Evolutionary conservation across 495 filamentous ascomycete genomes (phyloP), one percentile per base, ranked within the genome.

Genomic region (Hypoxylon fuscum): DNA sequence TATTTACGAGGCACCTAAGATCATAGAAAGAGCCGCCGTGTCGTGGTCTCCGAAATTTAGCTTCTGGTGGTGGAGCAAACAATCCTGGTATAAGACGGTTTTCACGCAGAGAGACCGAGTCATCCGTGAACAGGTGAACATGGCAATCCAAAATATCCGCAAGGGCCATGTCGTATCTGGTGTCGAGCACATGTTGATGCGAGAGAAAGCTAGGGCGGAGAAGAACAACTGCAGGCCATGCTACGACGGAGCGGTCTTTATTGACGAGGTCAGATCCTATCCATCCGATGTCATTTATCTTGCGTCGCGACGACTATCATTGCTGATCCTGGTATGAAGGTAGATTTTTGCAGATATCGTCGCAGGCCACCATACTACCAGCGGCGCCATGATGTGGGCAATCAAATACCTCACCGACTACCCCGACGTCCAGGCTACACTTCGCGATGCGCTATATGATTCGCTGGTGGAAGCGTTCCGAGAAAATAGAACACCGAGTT

Each of bases 401-500:
- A 37, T 77, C 46, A 79, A 78, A 64, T 66, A 60, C 51, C 56
- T 81, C 6, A 42, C 75, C 21, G 62, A 69, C 22, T 23, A 72
- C 41, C 75, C 55, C 9, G 14, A 25, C 1, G 66, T 59, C 0
- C 77, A 80, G 52, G 22, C 44, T 11, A 42, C 37, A 0, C 59
- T 76, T 6, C 68, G 74, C 0, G 7, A 23, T 0, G 67, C 15
- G 2, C 47, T 76, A 11, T 59, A 48, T 0, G 29, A 17, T 0
- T 57, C 70, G 0, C 29, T 62, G 18, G 37, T 68, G 2, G 22
- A 27, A 0, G 72, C 70, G 0, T 22, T 44, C 11, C 22, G 3
- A 2, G 61, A 61, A 5, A 45, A 35, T 35, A 3, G 32, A 2
- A 3, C 12, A 11, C 44, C 44, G 5, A 35, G 49, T 9, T 3